Evolutionary conservation across 2,329 filamentous ascomycete species (phyloP).

Genomic region (Fusarium drepaniforme): DNA sequence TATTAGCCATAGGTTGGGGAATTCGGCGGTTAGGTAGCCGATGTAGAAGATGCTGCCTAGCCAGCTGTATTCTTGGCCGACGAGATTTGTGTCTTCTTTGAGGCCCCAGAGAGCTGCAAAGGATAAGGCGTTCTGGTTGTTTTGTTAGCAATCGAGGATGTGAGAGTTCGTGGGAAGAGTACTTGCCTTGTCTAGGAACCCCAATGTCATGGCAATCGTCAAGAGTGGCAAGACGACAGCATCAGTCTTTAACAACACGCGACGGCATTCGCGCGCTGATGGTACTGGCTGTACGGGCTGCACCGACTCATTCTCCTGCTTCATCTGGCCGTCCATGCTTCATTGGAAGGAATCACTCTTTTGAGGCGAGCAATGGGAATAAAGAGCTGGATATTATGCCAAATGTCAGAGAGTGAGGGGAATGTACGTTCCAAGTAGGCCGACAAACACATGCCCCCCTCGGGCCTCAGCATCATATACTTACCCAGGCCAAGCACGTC

Average conservation of each 20-base stretch:
- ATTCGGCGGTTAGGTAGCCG: slow-evolving; percentile 62
- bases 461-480: not conserved
- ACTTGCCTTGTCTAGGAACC: slow-evolving; percentile 16
- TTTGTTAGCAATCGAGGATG: not conserved
- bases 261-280: not conserved
- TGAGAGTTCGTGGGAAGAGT: rapidly evolving
- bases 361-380: no score
- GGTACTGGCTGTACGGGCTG: not conserved
- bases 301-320: not conserved
- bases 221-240: slow-evolving; percentile 22
- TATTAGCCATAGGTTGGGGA: slow-evolving; percentile 51
- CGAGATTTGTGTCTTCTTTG: slow-evolving; percentile 40
- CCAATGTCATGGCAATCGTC: slow-evolving; percentile 3
- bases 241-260: slow-evolving; percentile 16
- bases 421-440: not conserved
- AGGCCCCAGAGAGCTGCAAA: slow-evolving; percentile 39
- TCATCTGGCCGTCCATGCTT: not conserved
- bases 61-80: slow-evolving; percentile 72
- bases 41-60: slow-evolving; percentile 60
- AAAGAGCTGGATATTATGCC: not conserved
- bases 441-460: not conserved
- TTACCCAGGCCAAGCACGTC: not conserved
- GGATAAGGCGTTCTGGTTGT: slow-evolving; percentile 7
- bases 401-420: not conserved
- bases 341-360: not conserved